phyloP scores from a whole-genome alignment of 257 asterid genomes.

The Asclepias syriaca region DNA sequence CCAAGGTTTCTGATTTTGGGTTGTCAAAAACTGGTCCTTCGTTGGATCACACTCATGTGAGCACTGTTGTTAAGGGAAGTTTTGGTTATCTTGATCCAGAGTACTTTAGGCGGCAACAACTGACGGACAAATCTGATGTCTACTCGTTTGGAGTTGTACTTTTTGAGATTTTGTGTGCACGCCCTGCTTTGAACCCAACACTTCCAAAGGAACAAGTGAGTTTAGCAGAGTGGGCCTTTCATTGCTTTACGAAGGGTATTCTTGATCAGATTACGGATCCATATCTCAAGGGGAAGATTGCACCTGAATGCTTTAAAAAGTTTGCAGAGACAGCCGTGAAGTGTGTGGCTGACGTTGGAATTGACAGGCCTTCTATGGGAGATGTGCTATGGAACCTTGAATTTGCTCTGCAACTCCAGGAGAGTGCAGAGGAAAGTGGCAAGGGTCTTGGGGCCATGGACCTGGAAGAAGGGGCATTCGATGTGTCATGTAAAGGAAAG shows the following conservation, averaged over 20 bases:
- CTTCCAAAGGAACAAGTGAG: conserved; percentile 88
- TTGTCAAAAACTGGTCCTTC: conserved; percentile 87
- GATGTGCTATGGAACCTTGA: conserved; percentile 94
- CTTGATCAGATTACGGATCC: conserved; percentile 75
- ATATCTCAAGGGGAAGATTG: conserved; percentile 81
- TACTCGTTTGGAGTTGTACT: conserved; percentile 23
- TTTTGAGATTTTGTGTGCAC: conserved; percentile 20
- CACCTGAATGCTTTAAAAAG: conserved; percentile 85
- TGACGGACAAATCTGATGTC: conserved; percentile 32
- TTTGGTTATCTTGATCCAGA: conserved; percentile 93
- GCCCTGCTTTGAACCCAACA: conserved; percentile 22
- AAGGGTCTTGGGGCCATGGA: conserved; percentile 43
- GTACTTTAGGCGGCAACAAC: conserved; percentile 79
- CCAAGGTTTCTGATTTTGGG: conserved; percentile 87
- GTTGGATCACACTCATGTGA: conserved; percentile 78
- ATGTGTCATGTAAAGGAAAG: conserved; percentile 45
- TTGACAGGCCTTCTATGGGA: conserved; percentile 87
- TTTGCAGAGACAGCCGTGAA: conserved; percentile 84
- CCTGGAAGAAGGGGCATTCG: conserved; percentile 34
- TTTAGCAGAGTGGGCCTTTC: conserved; percentile 87
- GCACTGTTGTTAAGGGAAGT: conserved; percentile 78
- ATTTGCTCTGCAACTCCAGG: conserved; percentile 86
- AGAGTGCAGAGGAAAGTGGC: conserved; percentile 86
- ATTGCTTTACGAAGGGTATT: conserved; percentile 70
- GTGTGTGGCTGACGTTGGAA: conserved; percentile 76